Evolutionary conservation across 108 stramenopile genomes (phyloP), one percentile per base, ranked within the genome.

Genomic region (Skeletonema marinoi): DNA sequence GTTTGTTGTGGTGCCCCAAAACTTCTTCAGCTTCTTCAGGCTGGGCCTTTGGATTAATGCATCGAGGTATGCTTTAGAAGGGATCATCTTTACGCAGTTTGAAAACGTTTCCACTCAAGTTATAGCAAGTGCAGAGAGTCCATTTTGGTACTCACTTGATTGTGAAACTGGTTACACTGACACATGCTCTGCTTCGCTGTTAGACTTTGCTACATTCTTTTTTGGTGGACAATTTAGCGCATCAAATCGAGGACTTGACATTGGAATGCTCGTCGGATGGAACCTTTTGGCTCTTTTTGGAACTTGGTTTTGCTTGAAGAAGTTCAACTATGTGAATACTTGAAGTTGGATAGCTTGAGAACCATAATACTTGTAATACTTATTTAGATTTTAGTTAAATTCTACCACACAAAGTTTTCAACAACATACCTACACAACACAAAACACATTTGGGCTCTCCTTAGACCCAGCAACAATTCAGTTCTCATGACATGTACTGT

Each of bases 1-100:
- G 32, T 72, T 90, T 38, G 87, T 92, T 58, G 89, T 92, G 29
- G 60, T 84, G 12, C 91, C 91, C 13, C 91, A 92, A 64, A 77
- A 77, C 29, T 77, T 79, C 38, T 79, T 79, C 48, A 67, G 60
- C 29, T 68, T 70, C 62, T 75, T 80, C 14, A 17, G 61, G 56
- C 50, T 60, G 21, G 74, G 76, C 50, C 35, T 77, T 30, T 77
- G 69, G 51, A 70, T 77, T 12, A 77, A 77, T 70, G 76, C 76
- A 3, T 65, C 68, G 46, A 60, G 76, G 16, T 77, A 77, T 54
- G 76, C 76, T 29, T 35, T 77, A 29, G 76, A 77, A 70, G 76
- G 76, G 12, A 79, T 79, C 32, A 41, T 74, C 58, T 74, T 74
- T 54, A 74, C 73, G 9, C 73, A 79, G 65, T 79, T 79, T 62